A percentile compares a stretch with the other conserved stretches of the same genome.
These are phyloP conservation scores for Populus hybrid DNA, from an alignment of 441 rosid species.

Conservation along the genomic window DNA sequence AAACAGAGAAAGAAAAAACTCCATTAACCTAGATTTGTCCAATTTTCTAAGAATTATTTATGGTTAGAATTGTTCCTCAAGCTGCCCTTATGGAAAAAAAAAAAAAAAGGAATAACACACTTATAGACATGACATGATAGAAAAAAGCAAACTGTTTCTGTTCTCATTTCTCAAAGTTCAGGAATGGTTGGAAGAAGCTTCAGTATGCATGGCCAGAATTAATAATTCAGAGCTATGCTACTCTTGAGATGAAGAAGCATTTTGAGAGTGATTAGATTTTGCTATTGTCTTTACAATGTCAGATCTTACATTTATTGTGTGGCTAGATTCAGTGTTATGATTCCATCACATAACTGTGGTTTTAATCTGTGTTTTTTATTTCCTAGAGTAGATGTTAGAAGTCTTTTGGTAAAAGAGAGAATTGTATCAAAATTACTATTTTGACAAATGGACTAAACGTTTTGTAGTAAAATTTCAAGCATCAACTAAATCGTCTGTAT, in stretches of 20 bases:
- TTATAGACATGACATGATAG: neutral
- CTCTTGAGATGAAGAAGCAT: neutral
- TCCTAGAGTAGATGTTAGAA: neutral
- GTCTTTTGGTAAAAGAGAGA: neutral
- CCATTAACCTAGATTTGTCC: neutral
- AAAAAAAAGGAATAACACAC: neutral
- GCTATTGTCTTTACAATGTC: neutral
- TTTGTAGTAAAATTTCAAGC: constrained; percentile 3
- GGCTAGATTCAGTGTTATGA: neutral
- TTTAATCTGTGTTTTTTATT: neutral
- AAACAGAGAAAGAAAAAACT: neutral
- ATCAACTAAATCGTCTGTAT: constrained; percentile 3
- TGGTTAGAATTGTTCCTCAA: neutral
- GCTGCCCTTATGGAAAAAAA: neutral
- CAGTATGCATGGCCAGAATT: neutral
- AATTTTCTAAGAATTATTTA: neutral
- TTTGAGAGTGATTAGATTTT: neutral
- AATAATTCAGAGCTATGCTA: neutral
- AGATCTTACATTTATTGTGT: neutral
- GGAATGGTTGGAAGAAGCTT: neutral
- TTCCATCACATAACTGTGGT: neutral
- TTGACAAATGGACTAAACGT: neutral
- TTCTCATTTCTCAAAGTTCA: neutral
- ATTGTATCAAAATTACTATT: neutral
- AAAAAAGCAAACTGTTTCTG: neutral